These are phyloP conservation scores for Coffea humblotiana DNA, from an alignment of 305 asterid species.

Conservation along the genomic window DNA sequence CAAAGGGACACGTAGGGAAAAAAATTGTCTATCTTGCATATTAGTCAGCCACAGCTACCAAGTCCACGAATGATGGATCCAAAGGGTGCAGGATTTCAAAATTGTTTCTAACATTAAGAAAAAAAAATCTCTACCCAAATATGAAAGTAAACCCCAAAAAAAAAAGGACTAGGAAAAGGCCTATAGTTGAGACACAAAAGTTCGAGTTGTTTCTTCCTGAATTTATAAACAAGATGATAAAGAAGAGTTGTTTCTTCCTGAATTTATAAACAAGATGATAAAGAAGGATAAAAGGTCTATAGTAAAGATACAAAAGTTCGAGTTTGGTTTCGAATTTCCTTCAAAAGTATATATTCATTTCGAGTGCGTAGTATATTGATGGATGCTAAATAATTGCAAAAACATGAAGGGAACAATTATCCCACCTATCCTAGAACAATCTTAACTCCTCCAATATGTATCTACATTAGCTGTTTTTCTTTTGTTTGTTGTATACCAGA, in stretches of 20 bases:
- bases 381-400: not conserved
- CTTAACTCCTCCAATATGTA: not conserved
- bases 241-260: not conserved
- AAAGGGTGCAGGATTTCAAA: not conserved
- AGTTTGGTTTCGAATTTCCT: not conserved
- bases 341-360: no score
- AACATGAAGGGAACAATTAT: not conserved
- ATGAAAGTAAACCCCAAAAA: no score
- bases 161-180: no score
- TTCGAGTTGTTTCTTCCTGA: not conserved
- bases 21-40: not conserved
- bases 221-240: not conserved
- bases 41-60: conserved; percentile 6
- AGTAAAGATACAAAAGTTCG: no score
- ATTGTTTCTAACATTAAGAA: not conserved
- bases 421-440: not conserved
- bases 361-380: not conserved
- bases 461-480: not conserved
- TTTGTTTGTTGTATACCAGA: not conserved
- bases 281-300: no score
- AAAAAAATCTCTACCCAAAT: no score
- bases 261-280: not conserved
- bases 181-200: not conserved
- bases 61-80: not conserved
- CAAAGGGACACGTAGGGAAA: not conserved